Evolutionary conservation across 192 early-diverging fungal genomes (phyloP), one percentile per base, ranked within the genome.

Genomic region (Cetraspora pellucida): DNA sequence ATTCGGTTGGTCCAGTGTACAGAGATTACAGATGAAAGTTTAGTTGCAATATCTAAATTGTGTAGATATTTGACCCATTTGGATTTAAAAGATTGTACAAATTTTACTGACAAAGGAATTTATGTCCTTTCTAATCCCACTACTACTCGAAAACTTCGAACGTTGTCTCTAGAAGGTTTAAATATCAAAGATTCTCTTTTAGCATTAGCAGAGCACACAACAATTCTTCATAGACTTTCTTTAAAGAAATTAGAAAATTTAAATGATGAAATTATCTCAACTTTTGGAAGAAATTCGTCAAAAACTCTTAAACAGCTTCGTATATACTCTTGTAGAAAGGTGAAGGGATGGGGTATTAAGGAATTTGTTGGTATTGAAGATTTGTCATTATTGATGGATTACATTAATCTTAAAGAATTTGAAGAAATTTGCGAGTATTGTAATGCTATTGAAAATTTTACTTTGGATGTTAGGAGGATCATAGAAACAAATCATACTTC

Each of bases 181-280:
- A 60, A 60, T 60, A 60, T 60, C 10, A 28, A 60, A 28, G 25
- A 60, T 28, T 16, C 59, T 60, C 28, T 60, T 16, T 60, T 60
- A 30, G 6, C 28, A 28, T 28, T 60, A 27, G 59, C 59, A 1
- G 14, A 27, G 14, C 23, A 60, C 27, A 28, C 3, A 28, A 60
- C 8, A 11, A 23, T 28, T 25, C 28, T 60, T 28, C 25, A 14
- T 14, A 23, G 28, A 60, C 28, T 60, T 28, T 11, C 23, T 60
- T 23, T 60, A 27, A 60, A 14, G 27, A 60, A 2, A 25, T 60
- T 60, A 2, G 25, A 28, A 16, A 16, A 11, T 27, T 1, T 60
- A 14, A 27, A 10, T 60, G 59, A 60, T 60, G 59, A 60, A 60
- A 27, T 60, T 27, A 10, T 60, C 27, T 14, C 21, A 14, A 27